A percentile compares a stretch with the other conserved stretches of the same genome.
phyloP scores from a whole-genome alignment of 106 monocot species.

The Iris macrosiphon region DNA sequence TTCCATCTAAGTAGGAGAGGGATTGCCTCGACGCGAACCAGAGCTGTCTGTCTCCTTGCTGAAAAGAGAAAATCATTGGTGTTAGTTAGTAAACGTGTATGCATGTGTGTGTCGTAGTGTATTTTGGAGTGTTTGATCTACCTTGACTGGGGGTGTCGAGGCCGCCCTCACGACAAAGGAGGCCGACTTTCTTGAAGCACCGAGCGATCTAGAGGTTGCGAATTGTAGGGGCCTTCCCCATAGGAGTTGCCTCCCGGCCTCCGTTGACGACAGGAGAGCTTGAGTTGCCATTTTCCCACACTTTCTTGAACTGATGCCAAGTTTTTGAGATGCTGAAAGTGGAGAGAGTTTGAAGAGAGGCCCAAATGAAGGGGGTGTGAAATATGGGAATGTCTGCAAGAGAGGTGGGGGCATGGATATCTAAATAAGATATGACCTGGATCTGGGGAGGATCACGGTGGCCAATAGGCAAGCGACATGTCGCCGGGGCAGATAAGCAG shows the following conservation, averaged over 20 bases:
- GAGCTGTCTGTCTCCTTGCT: conserved; percentile 85
- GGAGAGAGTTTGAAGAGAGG: neutral
- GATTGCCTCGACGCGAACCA: conserved; percentile 99
- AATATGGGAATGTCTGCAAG: neutral
- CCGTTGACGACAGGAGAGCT: conserved; percentile 86
- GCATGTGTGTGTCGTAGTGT: no score
- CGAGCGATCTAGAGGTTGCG: conserved; percentile 27
- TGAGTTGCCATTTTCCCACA: conserved; percentile 49
- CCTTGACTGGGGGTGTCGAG: conserved; percentile 81
- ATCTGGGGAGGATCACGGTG: neutral
- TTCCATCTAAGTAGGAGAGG: conserved; percentile 88
- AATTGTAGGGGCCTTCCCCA: conserved; percentile 56
- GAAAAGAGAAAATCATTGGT: conserved; percentile 5
- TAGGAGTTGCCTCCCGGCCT: conserved; percentile 71
- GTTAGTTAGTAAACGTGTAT: neutral
- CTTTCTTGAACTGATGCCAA: neutral
- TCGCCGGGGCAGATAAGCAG: conserved; percentile 11
- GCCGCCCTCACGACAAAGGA: conserved; percentile 70
- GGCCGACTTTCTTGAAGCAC: conserved; percentile 21
- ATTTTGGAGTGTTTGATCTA: conserved; percentile 6
- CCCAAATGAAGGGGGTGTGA: conserved; percentile 1
- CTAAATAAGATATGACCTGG: conserved; percentile 23
- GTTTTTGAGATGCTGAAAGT: neutral
- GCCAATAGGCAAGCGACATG: conserved; percentile 26
- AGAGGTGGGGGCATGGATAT: conserved; percentile 26